phyloP scores from a whole-genome alignment of 768 basidiomycete species.

The Lactarius deliciosus region DNA sequence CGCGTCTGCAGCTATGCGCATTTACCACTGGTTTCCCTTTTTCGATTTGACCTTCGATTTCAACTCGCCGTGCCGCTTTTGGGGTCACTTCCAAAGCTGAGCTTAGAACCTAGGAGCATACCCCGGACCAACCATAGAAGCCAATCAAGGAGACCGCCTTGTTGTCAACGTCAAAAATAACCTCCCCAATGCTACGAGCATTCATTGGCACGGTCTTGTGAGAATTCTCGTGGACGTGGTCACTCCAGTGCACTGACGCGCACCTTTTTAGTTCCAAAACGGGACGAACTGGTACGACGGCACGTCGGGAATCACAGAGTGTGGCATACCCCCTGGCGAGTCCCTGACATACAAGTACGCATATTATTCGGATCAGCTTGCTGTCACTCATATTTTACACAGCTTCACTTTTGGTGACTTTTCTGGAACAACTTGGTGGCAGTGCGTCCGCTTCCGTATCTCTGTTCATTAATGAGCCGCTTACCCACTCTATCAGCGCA shows the following conservation, averaged over 20 bases:
- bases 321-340: slow-evolving; percentile 52
- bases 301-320: slow-evolving; percentile 47
- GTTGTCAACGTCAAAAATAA: slow-evolving; percentile 40
- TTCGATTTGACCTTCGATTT: not conserved
- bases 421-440: slow-evolving; percentile 52
- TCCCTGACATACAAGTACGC: slow-evolving; percentile 41
- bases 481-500: slow-evolving; percentile 28
- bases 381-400: slow-evolving; percentile 2
- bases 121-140: slow-evolving; percentile 43
- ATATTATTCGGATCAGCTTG: slow-evolving; percentile 1
- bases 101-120: slow-evolving; percentile 32
- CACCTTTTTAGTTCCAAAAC: slow-evolving; percentile 40
- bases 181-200: slow-evolving; percentile 37
- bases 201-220: slow-evolving; percentile 40
- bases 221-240: not conserved
- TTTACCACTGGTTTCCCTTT: not conserved
- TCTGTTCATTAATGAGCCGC: not conserved
- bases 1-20: not conserved
- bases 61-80: not conserved
- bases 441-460: slow-evolving; percentile 34
- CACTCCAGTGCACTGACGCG: slow-evolving; percentile 7
- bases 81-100: not conserved
- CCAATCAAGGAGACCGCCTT: slow-evolving; percentile 40
- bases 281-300: slow-evolving; percentile 52
- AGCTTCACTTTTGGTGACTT: slow-evolving; percentile 46